Conservation (phyloP, 2,329 filamentous ascomycete genomes). For the Stagonosporopsis tanaceti region DNA sequence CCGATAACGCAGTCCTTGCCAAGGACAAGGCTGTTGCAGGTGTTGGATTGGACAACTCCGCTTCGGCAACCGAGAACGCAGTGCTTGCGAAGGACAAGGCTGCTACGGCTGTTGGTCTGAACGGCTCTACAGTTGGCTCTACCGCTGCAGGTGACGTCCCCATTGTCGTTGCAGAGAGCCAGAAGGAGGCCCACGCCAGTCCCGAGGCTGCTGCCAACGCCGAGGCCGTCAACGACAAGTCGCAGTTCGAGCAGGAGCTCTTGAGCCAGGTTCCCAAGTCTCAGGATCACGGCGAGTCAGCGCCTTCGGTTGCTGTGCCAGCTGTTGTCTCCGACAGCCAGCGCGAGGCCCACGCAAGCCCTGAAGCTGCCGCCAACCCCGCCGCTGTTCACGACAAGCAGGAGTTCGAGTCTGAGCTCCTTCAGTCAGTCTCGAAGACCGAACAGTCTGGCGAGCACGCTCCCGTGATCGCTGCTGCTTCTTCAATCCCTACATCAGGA, state of each 20-base stretch:
- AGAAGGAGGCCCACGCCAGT: slow-evolving; percentile 67
- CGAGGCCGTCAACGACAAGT: slow-evolving; percentile 74
- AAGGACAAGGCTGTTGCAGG: slow-evolving; percentile 44
- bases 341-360: slow-evolving; percentile 65
- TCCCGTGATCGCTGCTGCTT: slow-evolving; percentile 28
- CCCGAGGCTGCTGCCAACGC: slow-evolving; percentile 72
- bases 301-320: slow-evolving; percentile 28
- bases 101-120: slow-evolving; percentile 46
- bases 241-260: slow-evolving; percentile 74
- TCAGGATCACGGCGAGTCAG: slow-evolving; percentile 50
- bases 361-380: slow-evolving; percentile 71
- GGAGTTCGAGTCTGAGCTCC: slow-evolving; percentile 74
- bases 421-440: slow-evolving; percentile 45
- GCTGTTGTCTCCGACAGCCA: slow-evolving; percentile 70
- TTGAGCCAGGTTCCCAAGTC: slow-evolving; percentile 48
- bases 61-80: slow-evolving; percentile 41
- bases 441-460: slow-evolving; percentile 51
- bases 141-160: slow-evolving; percentile 54
- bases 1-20: slow-evolving; percentile 24
- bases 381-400: slow-evolving; percentile 75
- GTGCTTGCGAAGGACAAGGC: slow-evolving; percentile 41
- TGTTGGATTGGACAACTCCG: slow-evolving; percentile 51
- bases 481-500: slow-evolving; percentile 22
- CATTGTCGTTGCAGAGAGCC: slow-evolving; percentile 73
- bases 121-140: slow-evolving; percentile 26